Evolutionary conservation across 129 eudicot species (phyloP), one percentile per base, ranked within the genome.

Genomic region (Arctium lappa): DNA sequence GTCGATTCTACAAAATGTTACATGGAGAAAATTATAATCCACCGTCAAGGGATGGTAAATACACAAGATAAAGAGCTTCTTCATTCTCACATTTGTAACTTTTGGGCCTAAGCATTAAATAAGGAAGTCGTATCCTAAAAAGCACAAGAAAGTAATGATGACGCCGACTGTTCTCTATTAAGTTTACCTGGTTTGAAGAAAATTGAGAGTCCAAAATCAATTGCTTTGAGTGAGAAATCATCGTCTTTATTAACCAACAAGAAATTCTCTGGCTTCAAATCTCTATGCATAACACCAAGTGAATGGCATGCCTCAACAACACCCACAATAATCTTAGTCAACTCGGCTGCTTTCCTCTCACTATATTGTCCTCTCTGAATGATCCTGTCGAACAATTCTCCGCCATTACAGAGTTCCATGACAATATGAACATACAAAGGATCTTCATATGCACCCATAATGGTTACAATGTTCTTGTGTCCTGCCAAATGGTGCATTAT

Each of bases 401-500:
- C 87, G 1, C 87, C 87, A 42, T 84, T 79, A 42, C 87, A 84
- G 31, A 84, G 80, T 74, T 84, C 87, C 87, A 80, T 80, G 31
- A 79, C 85, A 9, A 69, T 80, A 69, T 85, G 78, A 76, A 75
- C 82, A 83, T 88, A 90, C 75, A 94, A 79, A 82, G 90, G 82
- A 84, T 94, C 98, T 89, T 94, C 98, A 80, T 89, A 94, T 10
- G 98, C 98, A 70, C 97, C 98, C 84, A 89, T 92, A 48, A 94
- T 92, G 70, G 94, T 88, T 81, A 94, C 98, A 60, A 94, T 91
- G 72, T 94, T 88, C 80, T 85, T 90, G 75, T 94, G 98, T 62
- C 98, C 98, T 8, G 98, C 87, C 86, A 94, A 79, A 87, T 94
- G 98, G 81, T 94, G 98, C 98, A 94, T 94, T 89, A 94, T 94